Evolutionary conservation across 306 rosid species (phyloP), one percentile per base, ranked within the genome.

Genomic region (Cucumis hystrix): DNA sequence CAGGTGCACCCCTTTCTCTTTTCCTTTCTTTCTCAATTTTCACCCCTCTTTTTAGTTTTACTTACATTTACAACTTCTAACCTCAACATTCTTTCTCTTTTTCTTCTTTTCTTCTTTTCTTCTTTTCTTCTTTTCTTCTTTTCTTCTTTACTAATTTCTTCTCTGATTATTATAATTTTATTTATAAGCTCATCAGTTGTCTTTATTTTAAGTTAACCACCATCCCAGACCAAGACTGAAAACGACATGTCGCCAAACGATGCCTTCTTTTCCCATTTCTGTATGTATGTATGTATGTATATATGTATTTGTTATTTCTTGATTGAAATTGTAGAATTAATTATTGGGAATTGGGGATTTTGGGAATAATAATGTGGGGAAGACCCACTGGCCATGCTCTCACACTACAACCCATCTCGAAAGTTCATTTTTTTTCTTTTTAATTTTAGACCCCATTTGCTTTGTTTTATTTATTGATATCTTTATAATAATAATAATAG

Each of bases 161-260:
- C 82, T 87, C 0, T 12, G 2, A 4, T 10, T 84, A 1, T 28
- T 1, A 28, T 28, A 28, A 28, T 28, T 85, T 83, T 74, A 78
- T 79, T 83, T 79, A 33, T 33, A 33, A 33, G 37, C 37, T 33
- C 4, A 33, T 75, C 82, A 78, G 82, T 84, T 79, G 81, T 40
- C 25, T 6, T 69, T 21, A 21, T 35, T 47, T 88, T 82, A 68
- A 86, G 81, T 84, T 83, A 91, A 89, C 88, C 85, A 83, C 93
- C 91, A 86, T 86, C 91, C 83, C 83, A 81, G 84, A 86, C 72
- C 83, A 82, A 79, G 84, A 86, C 63, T 88, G 98, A 92, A 90
- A 95, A 84, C 81, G 97, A 95, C 94, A 61, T 78, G 84, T 78
- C 83, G 91, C 97, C 97, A 88, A 89, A 93, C 93, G 76, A 76